These are phyloP conservation scores for Microbotryum intermedium DNA, from an alignment of 1,284 basidiomycete genomes.

Conservation along the genomic window DNA sequence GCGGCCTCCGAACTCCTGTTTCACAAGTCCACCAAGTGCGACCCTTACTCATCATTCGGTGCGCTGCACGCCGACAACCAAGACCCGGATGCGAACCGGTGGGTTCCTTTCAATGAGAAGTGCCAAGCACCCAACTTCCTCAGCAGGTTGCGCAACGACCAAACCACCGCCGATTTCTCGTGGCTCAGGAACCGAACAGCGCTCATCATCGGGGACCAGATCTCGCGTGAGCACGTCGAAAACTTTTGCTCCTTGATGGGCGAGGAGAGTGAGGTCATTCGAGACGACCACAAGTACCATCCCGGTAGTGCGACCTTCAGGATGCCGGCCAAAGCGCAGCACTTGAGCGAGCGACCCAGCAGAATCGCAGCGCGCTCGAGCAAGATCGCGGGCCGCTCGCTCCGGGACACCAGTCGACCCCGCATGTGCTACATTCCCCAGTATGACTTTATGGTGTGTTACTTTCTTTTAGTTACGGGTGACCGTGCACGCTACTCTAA, in stretches of 20 bases:
- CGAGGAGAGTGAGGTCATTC: conserved; percentile 34
- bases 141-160: conserved; percentile 11
- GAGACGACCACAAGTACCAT: conserved; percentile 34
- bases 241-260: conserved; percentile 41
- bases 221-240: conserved; percentile 39
- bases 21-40: conserved; percentile 9
- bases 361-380: conserved; percentile 11
- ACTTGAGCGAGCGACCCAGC: conserved; percentile 17
- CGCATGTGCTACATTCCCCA: conserved; percentile 41
- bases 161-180: conserved; percentile 21
- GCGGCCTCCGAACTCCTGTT: no score
- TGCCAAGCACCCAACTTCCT: conserved; percentile 22
- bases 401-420: conserved; percentile 37
- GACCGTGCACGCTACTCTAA: background rate
- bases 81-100: conserved; percentile 31
- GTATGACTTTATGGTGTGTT: conserved; percentile 37
- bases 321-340: conserved; percentile 17
- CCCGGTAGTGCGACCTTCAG: conserved; percentile 8
- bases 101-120: conserved; percentile 27
- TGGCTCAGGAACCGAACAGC: conserved; percentile 40
- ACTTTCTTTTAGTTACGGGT: no score
- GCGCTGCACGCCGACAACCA: conserved; percentile 27
- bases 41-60: conserved; percentile 31
- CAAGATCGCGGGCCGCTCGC: conserved; percentile 11
- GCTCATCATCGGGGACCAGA: conserved; percentile 40